These are phyloP conservation scores for Ascochyta lentis DNA, from an alignment of 2,329 filamentous ascomycete genomes.

Conservation along the genomic window DNA sequence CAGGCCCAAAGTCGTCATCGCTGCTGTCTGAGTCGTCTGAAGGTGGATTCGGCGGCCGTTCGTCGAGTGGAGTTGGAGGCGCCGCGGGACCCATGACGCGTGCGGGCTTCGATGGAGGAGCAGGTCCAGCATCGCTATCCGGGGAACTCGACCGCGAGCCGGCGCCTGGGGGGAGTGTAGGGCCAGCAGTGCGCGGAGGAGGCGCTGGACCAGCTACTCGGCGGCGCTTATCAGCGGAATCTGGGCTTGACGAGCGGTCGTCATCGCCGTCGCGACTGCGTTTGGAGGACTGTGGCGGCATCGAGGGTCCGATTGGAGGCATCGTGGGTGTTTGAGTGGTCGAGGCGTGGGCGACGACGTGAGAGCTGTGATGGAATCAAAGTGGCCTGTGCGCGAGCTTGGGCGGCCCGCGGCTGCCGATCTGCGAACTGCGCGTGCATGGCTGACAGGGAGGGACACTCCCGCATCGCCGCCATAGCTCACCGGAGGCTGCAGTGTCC, in stretches of 20 bases:
- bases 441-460: conserved; percentile 1
- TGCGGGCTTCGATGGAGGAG: conserved; percentile 46
- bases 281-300: conserved; percentile 70
- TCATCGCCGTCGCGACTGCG: conserved; percentile 57
- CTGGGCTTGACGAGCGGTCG: conserved; percentile 49
- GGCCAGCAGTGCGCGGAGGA: conserved; percentile 57
- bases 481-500: not conserved
- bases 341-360: not conserved
- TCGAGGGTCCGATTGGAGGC: conserved; percentile 70
- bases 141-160: conserved; percentile 34
- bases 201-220: conserved; percentile 63
- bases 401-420: conserved; percentile 26
- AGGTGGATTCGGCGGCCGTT: conserved; percentile 52
- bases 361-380: not conserved
- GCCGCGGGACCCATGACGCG: conserved; percentile 61
- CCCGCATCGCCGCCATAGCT: conserved; percentile 19
- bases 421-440: conserved; percentile 5
- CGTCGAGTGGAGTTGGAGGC: conserved; percentile 58
- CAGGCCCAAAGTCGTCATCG: conserved; percentile 56
- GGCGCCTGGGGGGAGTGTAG: conserved; percentile 57
- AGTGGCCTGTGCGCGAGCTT: conserved; percentile 1
- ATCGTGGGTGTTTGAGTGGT: conserved; percentile 53
- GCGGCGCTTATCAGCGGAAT: conserved; percentile 57
- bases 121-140: conserved; percentile 38
- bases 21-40: conserved; percentile 45